Evolutionary conservation across 352 stramenopile species (phyloP).

Genomic region (Pythium inflatum): DNA sequence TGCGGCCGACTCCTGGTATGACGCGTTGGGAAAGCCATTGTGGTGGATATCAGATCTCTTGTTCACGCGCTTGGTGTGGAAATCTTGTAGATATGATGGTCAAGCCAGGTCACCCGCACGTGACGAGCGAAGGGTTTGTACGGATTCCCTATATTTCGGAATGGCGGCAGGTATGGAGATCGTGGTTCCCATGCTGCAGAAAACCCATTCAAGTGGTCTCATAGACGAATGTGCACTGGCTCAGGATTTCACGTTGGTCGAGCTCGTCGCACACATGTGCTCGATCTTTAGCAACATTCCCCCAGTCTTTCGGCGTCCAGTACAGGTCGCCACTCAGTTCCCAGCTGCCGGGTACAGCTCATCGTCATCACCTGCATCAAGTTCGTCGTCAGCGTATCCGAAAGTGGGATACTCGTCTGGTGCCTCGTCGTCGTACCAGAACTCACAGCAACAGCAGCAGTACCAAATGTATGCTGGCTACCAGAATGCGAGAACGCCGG

Average conservation of each 20-base stretch:
- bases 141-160: slow-evolving; percentile 86
- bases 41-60: too few relatives aligned
- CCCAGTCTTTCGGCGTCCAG: slow-evolving; percentile 77
- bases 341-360: slow-evolving; percentile 21
- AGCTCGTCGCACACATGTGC: slow-evolving; percentile 87
- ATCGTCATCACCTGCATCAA: slow-evolving; percentile 13
- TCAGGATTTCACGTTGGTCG: slow-evolving; percentile 81
- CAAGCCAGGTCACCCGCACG: slow-evolving; percentile 83
- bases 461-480: slow-evolving; percentile 40
- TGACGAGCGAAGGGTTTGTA: slow-evolving; percentile 85
- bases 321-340: slow-evolving; percentile 41
- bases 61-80: too few relatives aligned
- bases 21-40: background rate
- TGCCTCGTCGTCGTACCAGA: slow-evolving; percentile 25
- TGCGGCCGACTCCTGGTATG: slow-evolving; percentile 75
- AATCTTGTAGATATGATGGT: slow-evolving; percentile 83
- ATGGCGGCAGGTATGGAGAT: slow-evolving; percentile 56
- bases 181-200: too few relatives aligned
- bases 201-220: too few relatives aligned
- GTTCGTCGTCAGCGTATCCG: slow-evolving; percentile 28
- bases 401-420: slow-evolving; percentile 10
- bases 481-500: slow-evolving; percentile 45
- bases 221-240: background rate
- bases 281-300: slow-evolving; percentile 90
- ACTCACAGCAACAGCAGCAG: slow-evolving; percentile 29